phyloP scores from a whole-genome alignment of 768 basidiomycete genomes.

The Kwoniella sp. region DNA sequence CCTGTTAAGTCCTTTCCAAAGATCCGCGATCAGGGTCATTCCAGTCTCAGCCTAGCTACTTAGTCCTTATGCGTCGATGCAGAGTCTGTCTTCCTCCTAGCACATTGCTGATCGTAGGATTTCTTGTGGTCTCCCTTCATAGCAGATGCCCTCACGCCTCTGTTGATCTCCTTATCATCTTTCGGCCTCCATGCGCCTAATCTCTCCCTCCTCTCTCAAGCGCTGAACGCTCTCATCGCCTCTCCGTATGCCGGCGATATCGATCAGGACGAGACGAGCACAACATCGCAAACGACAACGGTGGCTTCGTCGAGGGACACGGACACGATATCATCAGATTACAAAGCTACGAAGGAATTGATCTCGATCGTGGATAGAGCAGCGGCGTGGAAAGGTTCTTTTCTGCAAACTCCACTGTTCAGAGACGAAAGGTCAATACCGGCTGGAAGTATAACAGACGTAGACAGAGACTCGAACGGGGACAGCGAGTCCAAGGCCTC shows the following conservation, averaged over 20 bases:
- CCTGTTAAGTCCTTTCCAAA: no score
- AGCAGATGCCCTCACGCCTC: slow-evolving; percentile 21
- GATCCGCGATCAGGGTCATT: no score
- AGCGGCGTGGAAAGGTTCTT: slow-evolving; percentile 1
- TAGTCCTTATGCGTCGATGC: no score
- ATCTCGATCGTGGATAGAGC: slow-evolving; percentile 7
- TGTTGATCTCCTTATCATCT: slow-evolving; percentile 4
- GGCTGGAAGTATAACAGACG: background rate
- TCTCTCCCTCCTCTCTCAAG: background rate
- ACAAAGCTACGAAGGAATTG: background rate
- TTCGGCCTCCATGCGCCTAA: slow-evolving; percentile 17
- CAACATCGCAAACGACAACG: background rate
- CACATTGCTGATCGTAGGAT: no score
- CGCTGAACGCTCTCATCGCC: background rate
- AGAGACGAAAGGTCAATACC: background rate
- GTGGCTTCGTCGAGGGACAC: background rate
- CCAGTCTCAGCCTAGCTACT: no score
- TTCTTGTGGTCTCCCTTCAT: background rate
- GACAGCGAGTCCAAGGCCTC: no score
- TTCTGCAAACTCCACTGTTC: slow-evolving; percentile 7
- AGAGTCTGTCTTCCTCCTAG: no score
- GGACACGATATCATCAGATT: background rate
- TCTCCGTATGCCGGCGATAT: background rate
- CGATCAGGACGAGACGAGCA: background rate
- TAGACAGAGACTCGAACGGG: no score